phyloP scores from a whole-genome alignment of 1,284 basidiomycete species.

The Papiliotrema nemorosa region DNA sequence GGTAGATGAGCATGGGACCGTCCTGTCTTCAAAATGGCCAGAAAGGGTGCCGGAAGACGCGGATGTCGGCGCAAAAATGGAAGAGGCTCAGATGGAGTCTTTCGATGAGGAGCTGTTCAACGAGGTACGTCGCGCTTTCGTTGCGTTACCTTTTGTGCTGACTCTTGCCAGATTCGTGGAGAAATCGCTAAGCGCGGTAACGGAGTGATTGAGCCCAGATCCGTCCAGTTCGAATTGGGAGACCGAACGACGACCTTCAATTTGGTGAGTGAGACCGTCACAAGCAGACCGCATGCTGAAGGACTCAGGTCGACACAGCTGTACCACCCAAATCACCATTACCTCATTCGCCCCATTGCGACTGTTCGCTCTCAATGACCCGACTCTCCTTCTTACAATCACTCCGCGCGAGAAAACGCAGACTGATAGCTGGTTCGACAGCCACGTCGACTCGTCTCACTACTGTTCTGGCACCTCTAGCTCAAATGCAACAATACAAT shows the following conservation, averaged over 20 bases:
- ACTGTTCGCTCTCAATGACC: slow-evolving; percentile 26
- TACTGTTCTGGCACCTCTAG: slow-evolving; percentile 28
- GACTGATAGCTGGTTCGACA: slow-evolving; percentile 11
- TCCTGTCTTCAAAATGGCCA: slow-evolving; percentile 12
- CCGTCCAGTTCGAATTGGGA: slow-evolving; percentile 20
- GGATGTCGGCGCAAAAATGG: slow-evolving; percentile 25
- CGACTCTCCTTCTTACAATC: slow-evolving; percentile 31
- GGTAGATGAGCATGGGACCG: slow-evolving; percentile 11
- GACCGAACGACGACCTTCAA: slow-evolving; percentile 30
- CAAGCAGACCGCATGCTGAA: not conserved
- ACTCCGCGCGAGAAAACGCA: slow-evolving; percentile 31
- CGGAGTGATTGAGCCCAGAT: slow-evolving; percentile 18
- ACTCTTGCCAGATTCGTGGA: slow-evolving; percentile 22
- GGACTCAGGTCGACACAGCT: slow-evolving; percentile 27
- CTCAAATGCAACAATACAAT: not conserved
- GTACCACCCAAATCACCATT: not conserved
- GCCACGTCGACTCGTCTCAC: slow-evolving; percentile 3
- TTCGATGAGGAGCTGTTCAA: slow-evolving; percentile 47
- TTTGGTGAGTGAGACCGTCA: slow-evolving; percentile 18
- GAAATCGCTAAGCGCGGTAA: slow-evolving; percentile 22
- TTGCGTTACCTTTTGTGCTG: not conserved
- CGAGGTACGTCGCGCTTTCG: slow-evolving; percentile 24
- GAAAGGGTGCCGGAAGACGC: slow-evolving; percentile 3
- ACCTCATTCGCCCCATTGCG: slow-evolving; percentile 23
- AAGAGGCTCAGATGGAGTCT: slow-evolving; percentile 42